Conservation (phyloP, 1,284 basidiomycete genomes). For the Rhodotorula glutinis region DNA sequence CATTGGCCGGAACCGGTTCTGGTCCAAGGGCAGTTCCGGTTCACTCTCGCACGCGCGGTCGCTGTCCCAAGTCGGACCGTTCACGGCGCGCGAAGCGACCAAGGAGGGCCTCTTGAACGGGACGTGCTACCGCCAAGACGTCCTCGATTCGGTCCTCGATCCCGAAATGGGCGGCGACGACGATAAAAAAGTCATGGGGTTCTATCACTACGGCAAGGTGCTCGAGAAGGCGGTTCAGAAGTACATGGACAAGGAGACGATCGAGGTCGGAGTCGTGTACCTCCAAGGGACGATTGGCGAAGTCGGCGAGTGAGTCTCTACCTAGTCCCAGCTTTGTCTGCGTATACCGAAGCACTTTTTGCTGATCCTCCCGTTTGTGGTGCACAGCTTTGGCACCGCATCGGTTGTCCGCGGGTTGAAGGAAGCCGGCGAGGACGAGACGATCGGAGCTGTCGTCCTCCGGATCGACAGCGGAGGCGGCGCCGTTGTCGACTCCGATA, state of each 20-base stretch:
- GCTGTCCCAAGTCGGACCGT: constrained; percentile 48
- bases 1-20: constrained; percentile 43
- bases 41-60: constrained; percentile 44
- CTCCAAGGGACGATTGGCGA: constrained; percentile 49
- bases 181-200: constrained; percentile 36
- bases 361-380: background rate
- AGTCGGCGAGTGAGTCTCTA: constrained; percentile 22
- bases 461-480: constrained; percentile 52
- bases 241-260: constrained; percentile 41
- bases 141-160: constrained; percentile 43
- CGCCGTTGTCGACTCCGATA: constrained; percentile 50
- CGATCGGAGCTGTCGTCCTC: constrained; percentile 49
- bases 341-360: too few species aligned
- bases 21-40: constrained; percentile 30
- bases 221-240: constrained; percentile 40
- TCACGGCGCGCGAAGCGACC: constrained; percentile 47
- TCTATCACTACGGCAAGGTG: constrained; percentile 45
- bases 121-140: constrained; percentile 47
- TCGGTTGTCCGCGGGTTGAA: constrained; percentile 49
- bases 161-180: constrained; percentile 29
- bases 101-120: constrained; percentile 48
- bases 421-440: constrained; percentile 50
- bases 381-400: constrained; percentile 43
- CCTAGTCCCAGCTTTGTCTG: too few species aligned
- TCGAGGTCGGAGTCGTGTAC: constrained; percentile 51